These are phyloP conservation scores for Pachysandra terminalis DNA, from an alignment of 164 flowering plant genomes.

Conservation along the genomic window DNA sequence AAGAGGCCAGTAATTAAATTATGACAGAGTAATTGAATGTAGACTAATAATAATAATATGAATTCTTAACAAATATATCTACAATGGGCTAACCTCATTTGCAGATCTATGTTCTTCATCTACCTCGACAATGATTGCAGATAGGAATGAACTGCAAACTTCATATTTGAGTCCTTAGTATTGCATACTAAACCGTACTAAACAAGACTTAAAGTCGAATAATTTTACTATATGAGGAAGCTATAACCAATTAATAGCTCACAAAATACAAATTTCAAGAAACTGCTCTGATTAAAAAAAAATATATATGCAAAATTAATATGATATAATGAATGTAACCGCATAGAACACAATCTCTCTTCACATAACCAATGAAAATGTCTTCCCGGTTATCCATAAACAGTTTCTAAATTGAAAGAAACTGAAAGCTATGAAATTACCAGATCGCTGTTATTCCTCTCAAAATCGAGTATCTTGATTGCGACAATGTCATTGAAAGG, in stretches of 20 bases:
- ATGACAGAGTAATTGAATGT: no score
- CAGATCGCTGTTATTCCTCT: conserved; percentile 68
- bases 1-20: neutral
- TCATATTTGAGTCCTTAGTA: no score
- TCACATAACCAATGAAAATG: neutral
- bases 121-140: neutral
- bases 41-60: no score
- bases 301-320: neutral
- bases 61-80: neutral
- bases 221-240: no score
- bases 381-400: neutral
- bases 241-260: neutral
- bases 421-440: conserved; percentile 24
- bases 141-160: neutral
- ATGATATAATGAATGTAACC: neutral
- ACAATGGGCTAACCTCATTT: neutral
- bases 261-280: neutral
- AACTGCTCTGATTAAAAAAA: neutral
- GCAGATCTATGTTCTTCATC: neutral
- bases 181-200: no score
- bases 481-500: conserved; percentile 75
- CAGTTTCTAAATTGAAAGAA: neutral
- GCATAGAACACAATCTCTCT: neutral
- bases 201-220: neutral
- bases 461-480: conserved; percentile 87